Evolutionary conservation across 257 asterid species (phyloP).

Genomic region (Solanum appendiculatum): DNA sequence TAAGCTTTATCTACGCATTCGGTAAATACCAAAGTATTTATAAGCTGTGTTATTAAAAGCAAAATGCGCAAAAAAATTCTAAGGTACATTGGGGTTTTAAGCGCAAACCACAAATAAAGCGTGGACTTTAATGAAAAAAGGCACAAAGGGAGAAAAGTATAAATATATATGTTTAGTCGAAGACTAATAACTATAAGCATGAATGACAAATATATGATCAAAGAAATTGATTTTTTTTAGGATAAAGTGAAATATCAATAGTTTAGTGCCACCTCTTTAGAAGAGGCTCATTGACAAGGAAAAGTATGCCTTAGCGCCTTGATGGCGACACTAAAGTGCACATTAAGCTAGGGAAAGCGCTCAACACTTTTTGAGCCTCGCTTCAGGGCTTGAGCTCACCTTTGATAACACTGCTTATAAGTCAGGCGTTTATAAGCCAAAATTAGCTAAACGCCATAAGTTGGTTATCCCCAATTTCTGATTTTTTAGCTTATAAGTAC

Average conservation of each 20-base stretch:
- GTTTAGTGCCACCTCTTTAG: not conserved
- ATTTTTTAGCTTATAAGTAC: not conserved
- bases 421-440: not conserved
- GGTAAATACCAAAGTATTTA: not conserved
- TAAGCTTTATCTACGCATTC: not conserved
- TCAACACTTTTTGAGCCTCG: not conserved
- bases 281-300: not conserved
- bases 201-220: not conserved
- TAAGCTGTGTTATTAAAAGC: not conserved
- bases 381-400: not conserved
- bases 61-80: not conserved
- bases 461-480: not conserved
- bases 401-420: not conserved
- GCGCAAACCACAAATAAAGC: not conserved
- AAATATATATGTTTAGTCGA: not conserved
- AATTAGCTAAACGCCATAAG: not conserved
- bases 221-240: not conserved
- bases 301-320: not conserved
- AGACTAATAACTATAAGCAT: not conserved
- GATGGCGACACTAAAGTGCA: not conserved
- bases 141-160: not conserved
- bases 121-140: not conserved
- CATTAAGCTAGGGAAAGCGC: not conserved
- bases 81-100: not conserved
- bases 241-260: not conserved